These are phyloP conservation scores for Hippophae rhamnoides DNA, from an alignment of 306 rosid genomes.

Conservation along the genomic window DNA sequence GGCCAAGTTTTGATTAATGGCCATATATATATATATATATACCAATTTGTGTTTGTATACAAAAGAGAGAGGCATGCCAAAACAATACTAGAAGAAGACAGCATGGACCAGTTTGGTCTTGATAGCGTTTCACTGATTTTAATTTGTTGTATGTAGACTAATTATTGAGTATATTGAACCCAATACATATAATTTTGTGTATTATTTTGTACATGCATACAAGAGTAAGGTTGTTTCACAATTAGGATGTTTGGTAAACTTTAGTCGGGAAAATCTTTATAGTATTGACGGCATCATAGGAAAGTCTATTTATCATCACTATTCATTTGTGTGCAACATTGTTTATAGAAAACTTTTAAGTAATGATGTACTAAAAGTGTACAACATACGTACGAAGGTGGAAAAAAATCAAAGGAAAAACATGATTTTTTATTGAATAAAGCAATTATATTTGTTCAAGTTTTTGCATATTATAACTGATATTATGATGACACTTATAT, in stretches of 20 bases:
- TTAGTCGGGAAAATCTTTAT: too few species aligned
- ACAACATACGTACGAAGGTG: too few species aligned
- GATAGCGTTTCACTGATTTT: neutral
- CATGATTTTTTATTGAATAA: too few species aligned
- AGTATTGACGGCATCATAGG: too few species aligned
- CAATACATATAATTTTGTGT: constrained; percentile 16
- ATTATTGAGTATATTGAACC: constrained; percentile 15
- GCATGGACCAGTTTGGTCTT: constrained; percentile 2
- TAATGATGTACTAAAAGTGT: too few species aligned
- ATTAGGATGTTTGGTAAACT: constrained; percentile 2
- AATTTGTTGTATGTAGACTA: constrained; percentile 20
- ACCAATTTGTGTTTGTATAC: constrained; percentile 15
- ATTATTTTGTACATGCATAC: constrained; percentile 50
- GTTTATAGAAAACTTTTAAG: too few species aligned
- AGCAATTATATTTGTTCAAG: too few species aligned
- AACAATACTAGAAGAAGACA: constrained; percentile 2
- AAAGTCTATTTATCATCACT: too few species aligned
- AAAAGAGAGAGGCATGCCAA: constrained; percentile 1
- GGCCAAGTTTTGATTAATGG: constrained; percentile 35
- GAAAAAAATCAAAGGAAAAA: too few species aligned
- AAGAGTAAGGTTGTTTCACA: constrained; percentile 22
- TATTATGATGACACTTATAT: too few species aligned
- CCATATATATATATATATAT: constrained; percentile 1
- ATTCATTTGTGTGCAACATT: too few species aligned
- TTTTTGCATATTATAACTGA: too few species aligned